Evolutionary conservation across 2,329 filamentous ascomycete genomes (phyloP), one percentile per base, ranked within the genome.

Genomic region (Raffaelea deltoideospora): DNA sequence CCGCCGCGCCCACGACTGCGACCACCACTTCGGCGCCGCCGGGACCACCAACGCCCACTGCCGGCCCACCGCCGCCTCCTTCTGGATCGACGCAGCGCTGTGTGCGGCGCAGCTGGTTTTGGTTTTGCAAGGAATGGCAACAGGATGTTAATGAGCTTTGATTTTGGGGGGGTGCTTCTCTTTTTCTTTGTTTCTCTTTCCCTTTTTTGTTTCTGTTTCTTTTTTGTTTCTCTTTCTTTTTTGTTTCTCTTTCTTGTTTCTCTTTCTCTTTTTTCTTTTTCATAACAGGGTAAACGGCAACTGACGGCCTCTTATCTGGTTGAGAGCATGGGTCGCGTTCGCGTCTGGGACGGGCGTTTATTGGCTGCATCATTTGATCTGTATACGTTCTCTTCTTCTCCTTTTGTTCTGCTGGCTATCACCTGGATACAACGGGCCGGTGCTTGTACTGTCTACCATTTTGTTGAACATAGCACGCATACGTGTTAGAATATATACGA

Each of bases 101-200:
- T 37, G 41, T 52, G 8, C 47, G 42, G 13, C 53, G 58, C 34
- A 57, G 48, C 41, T 65, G 61, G 60, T 42, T 64, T 18, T 60
- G 61, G 3, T 39, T 53, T 21, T 66, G 63, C 41, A 57, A 56
- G 35, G 52, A 59, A 26, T 58, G 57, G 55, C 48, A 49, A 3
- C n/a, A n/a, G n/a, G 42, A 34, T 9, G 43, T 47, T 3, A 48
- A 47, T 6, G 38, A 45, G 18, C 45, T 47, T 9, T 50, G 44
- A 23, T 18, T 14, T 27, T 11, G 14, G 4, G 5, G 10, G 17
- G 5, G 11, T 32, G 7, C 32, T 9, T 23, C 14, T 11, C 35
- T 42, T 22, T 35, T 15, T n/a, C 22, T 15, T 15, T n/a, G 17
- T 19, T n/a, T 24, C 29, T 34, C 3, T 15, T 30, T 31, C n/a